Base-by-base conservation (phyloP, 495 filamentous ascomycete species). In the Hypomontagnella submonticulosa region DNA sequence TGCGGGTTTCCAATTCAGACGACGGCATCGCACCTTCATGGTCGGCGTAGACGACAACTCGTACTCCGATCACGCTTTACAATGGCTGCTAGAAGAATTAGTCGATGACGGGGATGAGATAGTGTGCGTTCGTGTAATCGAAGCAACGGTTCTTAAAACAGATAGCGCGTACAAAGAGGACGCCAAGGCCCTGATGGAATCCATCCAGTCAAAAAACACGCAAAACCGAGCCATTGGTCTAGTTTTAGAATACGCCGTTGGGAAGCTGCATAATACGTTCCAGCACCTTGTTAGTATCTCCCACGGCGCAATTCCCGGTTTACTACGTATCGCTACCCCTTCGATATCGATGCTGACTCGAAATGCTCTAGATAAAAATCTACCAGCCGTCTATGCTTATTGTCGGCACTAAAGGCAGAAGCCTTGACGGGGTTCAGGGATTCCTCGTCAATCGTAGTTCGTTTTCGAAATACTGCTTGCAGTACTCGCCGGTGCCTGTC, bases 21-120 rank as follows among this genome's bases (percentile, higher is more conserved):
- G 91, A 40, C 85, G 92, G 34, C 96, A 92, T 8, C 86, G 94
- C 38, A 97, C 93, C 1, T 97, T 97, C 73, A 86, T 98, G 68
- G 94, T 93, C 52, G 95, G 95, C 1, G 92, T 92, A 30, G 95
- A 99, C 75, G 90, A 96, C 72, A 95, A 98, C 69, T 88, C 92
- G 57, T 98, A 98, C 77, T 97, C 94, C 15, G 93, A 97, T 47
- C 96, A 92, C 79, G 95, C 95, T 7, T 82, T 99, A 10, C 88
- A 96, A 73, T 99, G 93, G 92, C 83, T 97, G 46, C 85, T 99
- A 23, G 92, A 96, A 71, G 93, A 97, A 72, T 81, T 98, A 63
- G 93, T 97, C 16, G 94, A 97, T 69, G 95, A 98, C 75, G 95
- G 96, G 9, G 95, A 99, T 71, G 92, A 98, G 77, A 91, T 99